Conservation (phyloP, 495 filamentous ascomycete genomes). For the Evernia prunastri region DNA sequence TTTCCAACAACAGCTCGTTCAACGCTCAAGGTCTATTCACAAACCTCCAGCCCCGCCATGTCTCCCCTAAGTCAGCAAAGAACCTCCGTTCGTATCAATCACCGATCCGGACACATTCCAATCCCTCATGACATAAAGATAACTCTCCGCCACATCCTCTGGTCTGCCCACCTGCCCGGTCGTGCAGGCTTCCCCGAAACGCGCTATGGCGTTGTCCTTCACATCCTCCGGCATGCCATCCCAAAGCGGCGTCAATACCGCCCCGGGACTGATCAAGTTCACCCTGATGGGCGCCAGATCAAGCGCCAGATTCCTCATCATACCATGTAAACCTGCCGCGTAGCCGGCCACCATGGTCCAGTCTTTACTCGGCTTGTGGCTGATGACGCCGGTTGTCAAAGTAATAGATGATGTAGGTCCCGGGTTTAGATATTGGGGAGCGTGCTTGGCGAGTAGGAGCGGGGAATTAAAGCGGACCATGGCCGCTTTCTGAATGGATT, state of each 20-base stretch:
- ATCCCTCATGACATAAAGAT: conserved; percentile 60
- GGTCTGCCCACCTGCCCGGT: conserved; percentile 43
- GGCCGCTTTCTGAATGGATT: conserved; percentile 33
- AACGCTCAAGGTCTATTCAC: too few relatives aligned
- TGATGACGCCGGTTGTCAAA: conserved; percentile 46
- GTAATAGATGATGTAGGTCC: conserved; percentile 41
- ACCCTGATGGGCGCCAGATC: conserved; percentile 54
- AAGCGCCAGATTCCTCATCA: conserved; percentile 48
- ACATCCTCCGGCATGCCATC: conserved; percentile 28
- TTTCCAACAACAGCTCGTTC: too few relatives aligned
- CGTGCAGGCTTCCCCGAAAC: conserved; percentile 28
- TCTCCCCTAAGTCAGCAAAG: conserved; percentile 21
- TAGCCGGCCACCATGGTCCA: conserved; percentile 42
- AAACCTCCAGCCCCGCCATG: too few relatives aligned
- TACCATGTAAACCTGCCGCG: conserved; percentile 34
- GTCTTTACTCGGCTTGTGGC: conserved; percentile 38
- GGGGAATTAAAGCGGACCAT: conserved; percentile 50
- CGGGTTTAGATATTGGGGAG: conserved; percentile 37
- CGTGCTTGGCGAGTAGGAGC: conserved; percentile 48
- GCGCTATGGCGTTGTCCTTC: conserved; percentile 31
- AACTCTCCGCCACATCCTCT: conserved; percentile 58
- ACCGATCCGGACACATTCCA: conserved; percentile 43
- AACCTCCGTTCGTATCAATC: conserved; percentile 38
- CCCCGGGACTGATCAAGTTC: conserved; percentile 52
- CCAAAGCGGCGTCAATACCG: conserved; percentile 49